Evolutionary conservation across 73 alveolate species (phyloP).

Genomic region (Paraurostyla sp.): DNA sequence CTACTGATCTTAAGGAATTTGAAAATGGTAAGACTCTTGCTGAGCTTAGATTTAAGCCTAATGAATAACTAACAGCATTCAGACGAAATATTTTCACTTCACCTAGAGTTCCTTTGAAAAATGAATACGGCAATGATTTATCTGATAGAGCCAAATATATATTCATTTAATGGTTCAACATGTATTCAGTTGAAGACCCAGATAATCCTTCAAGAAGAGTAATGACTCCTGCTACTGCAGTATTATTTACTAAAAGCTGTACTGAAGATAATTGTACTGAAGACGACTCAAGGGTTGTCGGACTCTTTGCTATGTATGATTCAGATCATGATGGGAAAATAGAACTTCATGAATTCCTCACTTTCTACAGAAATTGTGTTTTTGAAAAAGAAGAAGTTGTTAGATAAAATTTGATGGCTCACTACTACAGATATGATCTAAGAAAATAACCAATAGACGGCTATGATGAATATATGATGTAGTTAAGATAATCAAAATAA

Average conservation of each 20-base stretch:
- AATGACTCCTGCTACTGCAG: constrained; percentile 81
- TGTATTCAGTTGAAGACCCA: constrained; percentile 73
- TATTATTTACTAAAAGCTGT: constrained; percentile 81
- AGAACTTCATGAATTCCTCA: constrained; percentile 70
- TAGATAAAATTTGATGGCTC: constrained; percentile 82
- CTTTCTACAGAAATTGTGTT: constrained; percentile 79
- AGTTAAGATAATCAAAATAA: constrained; percentile 56
- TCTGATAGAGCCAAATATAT: constrained; percentile 77
- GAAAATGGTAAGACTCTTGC: constrained; percentile 90
- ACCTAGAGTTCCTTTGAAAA: constrained; percentile 42
- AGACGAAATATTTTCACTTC: not conserved
- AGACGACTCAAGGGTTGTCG: constrained; percentile 73
- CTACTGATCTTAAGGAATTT: constrained; percentile 79
- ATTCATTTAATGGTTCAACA: constrained; percentile 76
- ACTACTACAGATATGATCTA: constrained; percentile 81
- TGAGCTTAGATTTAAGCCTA: constrained; percentile 81
- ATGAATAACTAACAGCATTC: constrained; percentile 54
- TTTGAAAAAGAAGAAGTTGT: constrained; percentile 79
- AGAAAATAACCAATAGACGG: constrained; percentile 43
- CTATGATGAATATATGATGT: constrained; percentile 44
- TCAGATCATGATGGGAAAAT: constrained; percentile 78
- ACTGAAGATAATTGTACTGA: constrained; percentile 85
- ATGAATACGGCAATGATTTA: constrained; percentile 64
- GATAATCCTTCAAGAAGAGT: constrained; percentile 7
- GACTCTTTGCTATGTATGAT: constrained; percentile 77